Base-by-base conservation (phyloP, 2,329 filamentous ascomycete genomes). In the Talaromyces marneffei region DNA sequence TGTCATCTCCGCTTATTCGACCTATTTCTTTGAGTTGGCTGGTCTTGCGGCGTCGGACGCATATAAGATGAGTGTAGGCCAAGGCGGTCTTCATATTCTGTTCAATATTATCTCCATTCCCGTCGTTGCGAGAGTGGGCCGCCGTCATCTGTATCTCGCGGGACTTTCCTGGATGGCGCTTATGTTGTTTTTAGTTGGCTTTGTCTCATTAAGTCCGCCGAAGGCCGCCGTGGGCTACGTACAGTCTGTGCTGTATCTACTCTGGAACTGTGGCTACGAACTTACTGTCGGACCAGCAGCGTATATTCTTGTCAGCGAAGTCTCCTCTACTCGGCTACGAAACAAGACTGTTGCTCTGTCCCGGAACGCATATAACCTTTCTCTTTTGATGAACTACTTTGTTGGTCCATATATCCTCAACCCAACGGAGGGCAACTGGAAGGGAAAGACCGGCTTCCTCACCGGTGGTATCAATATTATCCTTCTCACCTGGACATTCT, bases 1-100 rank as follows among this genome's bases (percentile, higher is more conserved):
- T 55, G 66, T 76, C 70, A 75, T 80, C 56, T 75, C 78, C 18
- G 78, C 77, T 62, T 73, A 74, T 10, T 91, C 80, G 82, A 79
- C 75, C 2, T 81, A 80, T 67, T 81, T 81, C 71, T 80, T 80
- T 68, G 69, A 79, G 59, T 75, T 68, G n/a, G 68, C 69, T n/a
- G 70, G 70, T 4, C 63, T 77, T 5, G 63, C 67, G 7, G 66
- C 68, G 2, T 66, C 67, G 10, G 61, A 72, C 14, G 70, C 75
- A 12, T 77, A 77, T 57, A 66, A 72, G 10, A 67, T 74, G n/a
- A 73, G 72, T 14, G 69, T 77, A 1, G 73, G 73, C 9, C 70
- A 73, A 25, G 74, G 70, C 3, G 72, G 69, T 6, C 72, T 70
- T 60, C 74, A 72, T 29, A 68, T 77, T 4, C 61, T 73, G 18